phyloP scores from a whole-genome alignment of 164 flowering plant genomes.

The Chimonanthus salicifolius region DNA sequence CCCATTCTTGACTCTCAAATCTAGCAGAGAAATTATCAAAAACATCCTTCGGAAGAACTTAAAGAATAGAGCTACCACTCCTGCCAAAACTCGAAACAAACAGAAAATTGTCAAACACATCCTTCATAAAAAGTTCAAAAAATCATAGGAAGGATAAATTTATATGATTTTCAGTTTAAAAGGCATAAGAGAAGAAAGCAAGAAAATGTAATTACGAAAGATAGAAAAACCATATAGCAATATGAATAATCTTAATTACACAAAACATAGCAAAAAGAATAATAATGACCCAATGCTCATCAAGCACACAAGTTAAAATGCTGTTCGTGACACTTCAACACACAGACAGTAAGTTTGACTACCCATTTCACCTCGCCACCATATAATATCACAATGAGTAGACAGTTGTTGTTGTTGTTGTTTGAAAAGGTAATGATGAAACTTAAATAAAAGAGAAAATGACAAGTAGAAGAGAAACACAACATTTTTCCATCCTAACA shows the following conservation, averaged over 20 bases:
- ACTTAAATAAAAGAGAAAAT: neutral
- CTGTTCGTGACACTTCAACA: no score
- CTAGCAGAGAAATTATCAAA: conserved; percentile 5
- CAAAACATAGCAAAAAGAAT: no score
- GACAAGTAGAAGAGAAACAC: no score
- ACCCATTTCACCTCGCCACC: neutral
- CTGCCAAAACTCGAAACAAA: neutral
- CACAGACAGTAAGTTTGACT: neutral
- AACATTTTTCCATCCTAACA: no score
- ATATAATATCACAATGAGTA: neutral
- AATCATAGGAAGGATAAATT: neutral
- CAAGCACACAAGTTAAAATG: neutral
- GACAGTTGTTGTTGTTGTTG: neutral
- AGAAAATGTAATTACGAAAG: neutral
- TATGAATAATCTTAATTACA: no score
- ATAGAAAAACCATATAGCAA: neutral
- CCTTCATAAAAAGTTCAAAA: no score
- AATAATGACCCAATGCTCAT: neutral
- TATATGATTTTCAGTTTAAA: neutral
- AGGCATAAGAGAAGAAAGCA: neutral
- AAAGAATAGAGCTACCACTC: neutral
- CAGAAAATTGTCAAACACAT: no score
- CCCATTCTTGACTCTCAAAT: conserved; percentile 66
- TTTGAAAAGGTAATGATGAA: neutral
- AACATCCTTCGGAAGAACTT: neutral